Evolutionary conservation across 371 early-diverging fungal species (phyloP), one percentile per base, ranked within the genome.

Genomic region (Apophysomyces variabilis): DNA sequence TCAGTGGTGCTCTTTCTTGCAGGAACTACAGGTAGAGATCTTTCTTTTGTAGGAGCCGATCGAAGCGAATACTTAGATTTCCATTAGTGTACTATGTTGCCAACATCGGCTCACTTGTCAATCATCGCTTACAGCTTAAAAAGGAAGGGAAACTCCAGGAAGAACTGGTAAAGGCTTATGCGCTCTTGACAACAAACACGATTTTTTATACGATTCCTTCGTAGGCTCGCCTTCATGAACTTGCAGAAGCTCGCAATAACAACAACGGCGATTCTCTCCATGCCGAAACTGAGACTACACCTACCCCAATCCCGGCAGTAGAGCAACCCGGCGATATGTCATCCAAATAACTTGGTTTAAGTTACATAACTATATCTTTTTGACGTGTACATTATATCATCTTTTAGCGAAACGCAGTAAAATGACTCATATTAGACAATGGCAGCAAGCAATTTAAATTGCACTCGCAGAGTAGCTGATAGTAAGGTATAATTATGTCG

Each of bases 51-150:
- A 9, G 21, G 13, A n/a, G 6, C 4, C 54, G 36, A 36, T 54
- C 32, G 32, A 9, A 11, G 43, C 7, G 14, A 38, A 12, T 47
- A 21, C 12, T 38, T 57, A 58, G 36, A 32, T 1, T 38, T 56
- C 26, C 5, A n/a, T 58, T 16, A 83, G 92, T 92, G 5, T 95
- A 93, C 75, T 90, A 92, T 69, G 81, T 95, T 64, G 95, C 93
- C 58, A 91, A 91, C 68, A 75, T 93, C 45, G 91, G 91, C 50
- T 83, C 89, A 35, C 79, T 90, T 60, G 89, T 96, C 47, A 80
- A 80, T 61, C 73, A 73, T 36, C 69, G 83, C 38, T 76, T 80
- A 73, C 77, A 78, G 43, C 63, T 80, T 37, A 83, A 80, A 64
- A 80, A 80, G 46, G 70, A 83, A 71, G 79, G 80, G 57, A 73